These are phyloP conservation scores for Pythium brassicae DNA, from an alignment of 352 stramenopile genomes.

Conservation along the genomic window DNA sequence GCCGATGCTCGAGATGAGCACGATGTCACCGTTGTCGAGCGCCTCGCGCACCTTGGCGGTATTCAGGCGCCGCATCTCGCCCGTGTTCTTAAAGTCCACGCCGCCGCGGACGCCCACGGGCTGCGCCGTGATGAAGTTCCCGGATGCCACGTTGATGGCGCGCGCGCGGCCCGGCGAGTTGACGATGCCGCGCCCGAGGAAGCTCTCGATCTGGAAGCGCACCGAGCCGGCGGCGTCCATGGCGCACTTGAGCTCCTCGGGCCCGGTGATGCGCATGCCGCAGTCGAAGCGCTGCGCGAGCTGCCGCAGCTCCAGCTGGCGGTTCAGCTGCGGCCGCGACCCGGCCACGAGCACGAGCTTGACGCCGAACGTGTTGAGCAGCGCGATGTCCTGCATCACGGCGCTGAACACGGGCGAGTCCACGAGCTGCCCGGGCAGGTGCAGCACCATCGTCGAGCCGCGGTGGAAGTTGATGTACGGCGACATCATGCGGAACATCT, in stretches of 20 bases:
- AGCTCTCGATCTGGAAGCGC: constrained; percentile 88
- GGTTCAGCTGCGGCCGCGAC: constrained; percentile 93
- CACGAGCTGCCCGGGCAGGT: constrained; percentile 93
- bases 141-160: constrained; percentile 91
- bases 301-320: constrained; percentile 74
- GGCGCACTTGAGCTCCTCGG: constrained; percentile 88
- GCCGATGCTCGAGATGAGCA: constrained; percentile 94
- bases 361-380: constrained; percentile 94
- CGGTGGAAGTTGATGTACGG: constrained; percentile 98
- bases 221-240: constrained; percentile 94
- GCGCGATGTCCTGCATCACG: constrained; percentile 95
- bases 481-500: constrained; percentile 95
- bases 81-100: constrained; percentile 89
- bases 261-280: constrained; percentile 89
- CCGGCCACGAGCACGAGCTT: constrained; percentile 94
- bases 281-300: constrained; percentile 74
- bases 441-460: constrained; percentile 93
- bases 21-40: constrained; percentile 93
- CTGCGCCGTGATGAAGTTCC: constrained; percentile 96
- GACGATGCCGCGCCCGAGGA: constrained; percentile 76
- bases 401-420: constrained; percentile 89
- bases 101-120: constrained; percentile 82
- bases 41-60: constrained; percentile 87
- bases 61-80: constrained; percentile 94
- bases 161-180: constrained; percentile 69